phyloP scores from a whole-genome alignment of 2,329 filamentous ascomycete genomes.

The Aureobasidium namibiae region DNA sequence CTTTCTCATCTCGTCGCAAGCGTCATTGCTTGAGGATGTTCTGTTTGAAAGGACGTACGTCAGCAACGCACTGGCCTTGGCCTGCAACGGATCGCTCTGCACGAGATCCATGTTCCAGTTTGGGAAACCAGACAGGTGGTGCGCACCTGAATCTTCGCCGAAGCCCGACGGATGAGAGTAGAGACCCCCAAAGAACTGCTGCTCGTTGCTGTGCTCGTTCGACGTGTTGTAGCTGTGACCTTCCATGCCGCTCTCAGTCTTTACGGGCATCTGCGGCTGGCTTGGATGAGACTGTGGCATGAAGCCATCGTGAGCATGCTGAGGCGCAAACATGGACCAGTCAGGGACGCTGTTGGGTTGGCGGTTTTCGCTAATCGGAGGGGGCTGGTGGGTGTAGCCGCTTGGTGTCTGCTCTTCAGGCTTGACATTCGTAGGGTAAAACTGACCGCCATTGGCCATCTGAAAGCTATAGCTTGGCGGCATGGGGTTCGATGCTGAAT shows the following conservation, averaged over 20 bases:
- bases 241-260: constrained; percentile 36
- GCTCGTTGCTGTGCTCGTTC: constrained; percentile 34
- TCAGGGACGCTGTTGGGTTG: constrained; percentile 27
- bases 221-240: constrained; percentile 29
- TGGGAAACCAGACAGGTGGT: constrained; percentile 27
- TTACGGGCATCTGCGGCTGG: constrained; percentile 34
- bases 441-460: constrained; percentile 23
- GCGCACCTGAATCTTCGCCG: constrained; percentile 20
- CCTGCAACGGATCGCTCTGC: constrained; percentile 34
- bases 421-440: constrained; percentile 18
- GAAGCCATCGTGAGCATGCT: constrained; percentile 36
- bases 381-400: constrained; percentile 14
- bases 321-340: constrained; percentile 38
- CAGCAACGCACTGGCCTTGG: constrained; percentile 36
- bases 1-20: constrained; percentile 19
- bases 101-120: constrained; percentile 34
- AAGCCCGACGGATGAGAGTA: constrained; percentile 36
- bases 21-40: constrained; percentile 15
- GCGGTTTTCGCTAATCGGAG: constrained; percentile 8
- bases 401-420: constrained; percentile 14
- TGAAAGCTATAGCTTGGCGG: constrained; percentile 25
- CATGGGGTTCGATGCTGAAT: constrained; percentile 23
- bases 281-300: constrained; percentile 21
- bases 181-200: constrained; percentile 41
- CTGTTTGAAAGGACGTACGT: constrained; percentile 29